Conservation (phyloP, 192 early-diverging fungal species). For the Thamnidium elegans region DNA sequence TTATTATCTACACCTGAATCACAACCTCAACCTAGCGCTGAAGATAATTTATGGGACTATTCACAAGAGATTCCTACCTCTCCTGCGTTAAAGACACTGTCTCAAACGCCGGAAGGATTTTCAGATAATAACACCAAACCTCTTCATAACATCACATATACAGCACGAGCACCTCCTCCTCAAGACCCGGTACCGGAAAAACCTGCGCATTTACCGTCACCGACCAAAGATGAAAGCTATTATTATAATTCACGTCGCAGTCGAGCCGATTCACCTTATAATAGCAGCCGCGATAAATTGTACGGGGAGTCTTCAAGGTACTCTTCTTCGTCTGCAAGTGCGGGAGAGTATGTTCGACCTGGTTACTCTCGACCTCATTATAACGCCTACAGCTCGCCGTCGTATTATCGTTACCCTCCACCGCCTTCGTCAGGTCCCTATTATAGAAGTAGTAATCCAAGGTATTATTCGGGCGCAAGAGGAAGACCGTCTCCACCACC, state of each 20-base stretch:
- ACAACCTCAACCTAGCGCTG: neutral
- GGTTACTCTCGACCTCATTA: neutral
- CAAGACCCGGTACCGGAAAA: neutral
- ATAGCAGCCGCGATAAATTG: neutral
- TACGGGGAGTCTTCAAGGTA: neutral
- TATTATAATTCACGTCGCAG: conserved; percentile 4
- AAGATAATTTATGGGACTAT: neutral
- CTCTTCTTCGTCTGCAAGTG: neutral
- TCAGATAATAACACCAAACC: neutral
- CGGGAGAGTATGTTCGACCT: neutral
- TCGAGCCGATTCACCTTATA: neutral
- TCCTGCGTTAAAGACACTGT: neutral
- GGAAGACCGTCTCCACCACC: neutral
- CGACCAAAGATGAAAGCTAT: neutral
- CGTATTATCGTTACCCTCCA: neutral
- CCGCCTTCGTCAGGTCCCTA: neutral
- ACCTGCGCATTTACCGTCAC: neutral
- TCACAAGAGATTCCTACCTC: neutral
- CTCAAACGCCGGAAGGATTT: neutral
- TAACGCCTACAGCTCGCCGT: neutral
- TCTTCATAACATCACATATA: neutral
- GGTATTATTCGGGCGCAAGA: neutral
- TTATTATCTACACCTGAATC: neutral
- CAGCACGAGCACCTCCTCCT: neutral
- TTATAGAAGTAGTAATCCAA: neutral